A percentile compares a stretch with the other conserved stretches of the same genome.
Evolutionary conservation across 2,329 filamentous ascomycete genomes (phyloP).

Genomic region (Neophaeococcomyces aloes): DNA sequence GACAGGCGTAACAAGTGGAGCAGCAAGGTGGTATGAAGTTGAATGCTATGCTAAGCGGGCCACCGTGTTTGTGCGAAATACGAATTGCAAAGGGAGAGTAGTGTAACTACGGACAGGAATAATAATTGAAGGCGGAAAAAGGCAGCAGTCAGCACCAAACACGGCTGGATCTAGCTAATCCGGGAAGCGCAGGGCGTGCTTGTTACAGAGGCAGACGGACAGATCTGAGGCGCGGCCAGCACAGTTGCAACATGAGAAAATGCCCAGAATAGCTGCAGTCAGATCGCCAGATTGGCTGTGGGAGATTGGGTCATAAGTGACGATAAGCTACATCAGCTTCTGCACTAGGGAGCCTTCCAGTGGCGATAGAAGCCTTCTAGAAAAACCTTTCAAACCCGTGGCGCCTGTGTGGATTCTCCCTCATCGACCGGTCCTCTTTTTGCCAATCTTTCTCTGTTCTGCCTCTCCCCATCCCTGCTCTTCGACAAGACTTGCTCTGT

Average conservation of each 20-base stretch:
- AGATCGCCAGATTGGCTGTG: neutral
- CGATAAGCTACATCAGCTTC: conserved; percentile 5
- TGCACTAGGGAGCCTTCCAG: conserved; percentile 1
- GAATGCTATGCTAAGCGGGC: too few relatives aligned
- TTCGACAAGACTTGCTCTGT: too few relatives aligned
- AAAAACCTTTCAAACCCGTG: neutral
- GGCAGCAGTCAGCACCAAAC: neutral
- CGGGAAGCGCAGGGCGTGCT: neutral
- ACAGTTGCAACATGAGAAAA: neutral
- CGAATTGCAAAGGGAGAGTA: too few relatives aligned
- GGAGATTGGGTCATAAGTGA: conserved; percentile 2
- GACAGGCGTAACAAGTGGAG: too few relatives aligned
- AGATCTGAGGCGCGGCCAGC: too few relatives aligned
- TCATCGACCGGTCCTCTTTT: neutral
- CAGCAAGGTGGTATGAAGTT: too few relatives aligned
- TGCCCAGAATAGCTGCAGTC: neutral
- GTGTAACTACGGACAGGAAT: too few relatives aligned
- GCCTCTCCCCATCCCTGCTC: too few relatives aligned
- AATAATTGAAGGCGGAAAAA: neutral
- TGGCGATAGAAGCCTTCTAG: conserved; percentile 2
- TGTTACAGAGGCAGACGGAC: too few relatives aligned
- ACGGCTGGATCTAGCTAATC: conserved; percentile 1
- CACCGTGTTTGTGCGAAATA: too few relatives aligned
- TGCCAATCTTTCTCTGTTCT: neutral
- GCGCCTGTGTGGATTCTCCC: too few relatives aligned